Base-by-base conservation (phyloP, 2,329 filamentous ascomycete genomes). In the Fusarium palustre region DNA sequence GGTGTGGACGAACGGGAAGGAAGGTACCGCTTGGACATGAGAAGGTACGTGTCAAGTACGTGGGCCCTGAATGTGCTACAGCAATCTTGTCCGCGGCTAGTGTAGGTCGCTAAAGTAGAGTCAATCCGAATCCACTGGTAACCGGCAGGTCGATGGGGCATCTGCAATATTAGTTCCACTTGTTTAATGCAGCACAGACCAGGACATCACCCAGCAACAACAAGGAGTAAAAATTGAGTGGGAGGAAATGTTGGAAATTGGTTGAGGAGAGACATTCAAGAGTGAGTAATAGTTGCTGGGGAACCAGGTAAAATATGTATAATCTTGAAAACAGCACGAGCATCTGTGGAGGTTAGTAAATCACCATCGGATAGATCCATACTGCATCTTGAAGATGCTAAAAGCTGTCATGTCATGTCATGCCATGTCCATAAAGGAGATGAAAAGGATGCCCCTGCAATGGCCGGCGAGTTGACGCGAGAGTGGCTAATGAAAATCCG, bases 131-230 rank as follows among this genome's bases (percentile, higher is more conserved):
- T 64, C 66, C 66, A 69, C 66, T 63, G 55, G 59, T 45, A 64
- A 66, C 60, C 60, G 69, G 65, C 64, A 73, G 60, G 64, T 68
- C 43, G 57, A 73, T 43, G 66, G 68, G 59, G 68, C 50, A 64
- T 72, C 65, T 75, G 73, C 64, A 74, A 76, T 76, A 74, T 76
- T 72, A 75, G 75, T 55, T 72, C 74, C 74, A 76, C 74, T 76
- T 74, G 69, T 75, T 76, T 76, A 73, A 70, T 68, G 59, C 59
- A 63, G 75, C 75, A 76, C 74, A 67, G 75, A 60, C 75, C 75
- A 76, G 59, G 63, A 34, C 55, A 63, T 74, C 55, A 71, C 72
- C 72, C 70, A 74, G 72, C 72, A 74, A 74, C 72, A 71, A 59
- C 65, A 62, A 49, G 59, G 65, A 67, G 55, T 55, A 43, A 42